Evolutionary conservation across 768 basidiomycete species (phyloP), one percentile per base, ranked within the genome.

Genomic region (Mrakia blollopis): DNA sequence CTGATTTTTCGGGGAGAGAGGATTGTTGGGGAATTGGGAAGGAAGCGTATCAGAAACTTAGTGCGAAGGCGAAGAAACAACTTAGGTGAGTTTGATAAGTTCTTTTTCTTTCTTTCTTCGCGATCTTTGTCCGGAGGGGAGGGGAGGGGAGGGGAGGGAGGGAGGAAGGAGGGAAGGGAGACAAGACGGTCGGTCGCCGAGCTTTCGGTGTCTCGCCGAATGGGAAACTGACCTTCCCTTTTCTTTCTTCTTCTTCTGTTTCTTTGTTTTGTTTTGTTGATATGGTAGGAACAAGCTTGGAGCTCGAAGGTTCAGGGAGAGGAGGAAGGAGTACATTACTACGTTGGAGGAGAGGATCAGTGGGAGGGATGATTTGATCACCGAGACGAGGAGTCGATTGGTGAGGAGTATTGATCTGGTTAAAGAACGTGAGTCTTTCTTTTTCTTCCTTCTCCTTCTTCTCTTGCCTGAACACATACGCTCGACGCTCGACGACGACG

Each of bases 221-320:
- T 25, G 14, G 23, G 1, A 39, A 14, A 23, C 25, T 25, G 30
- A 23, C 61, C 16, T 39, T 7, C 23, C 1, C 2, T 30, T 23
- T 47, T 32, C 5, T 32, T 21, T 65, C 7, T 2, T 50, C 2
- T 50, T 16, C 16, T 14, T 47, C 10, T n/a, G 18, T 25, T n/a
- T 5, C 41, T n/a, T n/a, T n/a, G n/a, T n/a, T n/a, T n/a, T n/a
- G n/a, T n/a, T n/a, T n/a, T n/a, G n/a, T n/a, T n/a, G n/a, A n/a
- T n/a, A n/a, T n/a, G n/a, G 28, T 21, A 74, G 75, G n/a, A 76
- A 76, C 75, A 76, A 76, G 28, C 50, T 76, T 18, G 75, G 75
- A 35, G 75, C 75, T 13, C 41, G 75, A n/a, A 52, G 75, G 11
- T 76, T 76, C 52, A 35, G 75, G 21, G 75, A 76, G 52, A n/a